These are phyloP conservation scores for Musa balbisiana DNA, from an alignment of 202 grass and related monocot genomes.

Conservation along the genomic window DNA sequence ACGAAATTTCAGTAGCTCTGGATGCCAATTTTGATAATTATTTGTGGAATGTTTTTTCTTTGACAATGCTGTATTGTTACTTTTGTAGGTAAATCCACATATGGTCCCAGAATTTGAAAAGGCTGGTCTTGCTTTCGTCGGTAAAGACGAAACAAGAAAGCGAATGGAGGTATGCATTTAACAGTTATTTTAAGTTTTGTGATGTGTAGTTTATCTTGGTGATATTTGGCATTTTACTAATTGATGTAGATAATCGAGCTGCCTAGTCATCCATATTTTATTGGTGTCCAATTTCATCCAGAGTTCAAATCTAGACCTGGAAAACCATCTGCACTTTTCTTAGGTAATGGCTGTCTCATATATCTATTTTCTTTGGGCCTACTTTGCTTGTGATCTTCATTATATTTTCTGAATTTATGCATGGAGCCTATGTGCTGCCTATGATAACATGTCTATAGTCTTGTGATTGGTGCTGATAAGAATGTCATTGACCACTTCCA, in stretches of 20 bases:
- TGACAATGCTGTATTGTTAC: neutral
- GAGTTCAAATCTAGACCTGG: constrained; percentile 96
- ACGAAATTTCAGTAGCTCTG: neutral
- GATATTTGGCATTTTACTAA: constrained; percentile 23
- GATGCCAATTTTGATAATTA: neutral
- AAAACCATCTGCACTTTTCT: constrained; percentile 80
- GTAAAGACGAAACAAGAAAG: constrained; percentile 18
- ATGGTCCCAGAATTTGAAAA: constrained; percentile 18
- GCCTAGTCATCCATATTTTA: constrained; percentile 61
- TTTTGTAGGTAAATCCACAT: constrained; percentile 6
- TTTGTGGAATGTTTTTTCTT: neutral
- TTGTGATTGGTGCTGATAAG: too few relatives aligned
- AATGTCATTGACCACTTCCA: too few relatives aligned
- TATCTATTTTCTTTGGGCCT: neutral
- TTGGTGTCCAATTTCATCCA: constrained; percentile 86
- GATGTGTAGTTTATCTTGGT: neutral
- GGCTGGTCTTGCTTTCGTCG: constrained; percentile 9
- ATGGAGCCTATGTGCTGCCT: too few relatives aligned
- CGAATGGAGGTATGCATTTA: constrained; percentile 11
- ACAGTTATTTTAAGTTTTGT: neutral
- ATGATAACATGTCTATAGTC: too few relatives aligned
- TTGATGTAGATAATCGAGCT: constrained; percentile 78
- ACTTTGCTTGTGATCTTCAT: neutral
- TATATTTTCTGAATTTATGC: too few relatives aligned
- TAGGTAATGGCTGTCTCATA: constrained; percentile 41